Evolutionary conservation across 2,329 filamentous ascomycete species (phyloP).

Genomic region (Amesomyces nigricolor): DNA sequence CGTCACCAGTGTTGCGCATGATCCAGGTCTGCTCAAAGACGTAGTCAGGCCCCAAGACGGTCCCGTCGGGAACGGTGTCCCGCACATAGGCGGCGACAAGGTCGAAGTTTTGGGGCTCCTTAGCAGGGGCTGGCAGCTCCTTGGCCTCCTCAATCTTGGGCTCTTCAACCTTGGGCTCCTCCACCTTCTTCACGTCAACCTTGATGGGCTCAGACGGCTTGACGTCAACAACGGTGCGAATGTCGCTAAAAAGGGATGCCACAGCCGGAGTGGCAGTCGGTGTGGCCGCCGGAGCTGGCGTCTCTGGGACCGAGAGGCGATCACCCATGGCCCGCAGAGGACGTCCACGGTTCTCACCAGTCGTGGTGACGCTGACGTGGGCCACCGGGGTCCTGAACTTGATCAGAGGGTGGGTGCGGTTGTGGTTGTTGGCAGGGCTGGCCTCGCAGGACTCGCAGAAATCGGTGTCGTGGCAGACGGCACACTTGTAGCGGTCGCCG

Average conservation of each 20-base stretch:
- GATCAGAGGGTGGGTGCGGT: constrained; percentile 92
- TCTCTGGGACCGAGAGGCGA: constrained; percentile 20
- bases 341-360: constrained; percentile 68
- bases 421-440: constrained; percentile 75
- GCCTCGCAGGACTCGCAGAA: constrained; percentile 95
- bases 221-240: constrained; percentile 65
- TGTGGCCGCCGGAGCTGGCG: constrained; percentile 44
- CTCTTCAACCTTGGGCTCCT: constrained; percentile 21
- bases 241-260: constrained; percentile 29
- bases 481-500: constrained; percentile 92
- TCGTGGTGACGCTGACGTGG: constrained; percentile 79
- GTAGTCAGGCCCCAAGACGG: constrained; percentile 60
- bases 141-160: constrained; percentile 22
- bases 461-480: constrained; percentile 89
- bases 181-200: constrained; percentile 27
- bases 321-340: constrained; percentile 69
- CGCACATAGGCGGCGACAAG: constrained; percentile 61
- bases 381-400: constrained; percentile 94
- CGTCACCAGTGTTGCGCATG: constrained; percentile 74
- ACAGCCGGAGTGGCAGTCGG: constrained; percentile 39
- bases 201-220: constrained; percentile 29
- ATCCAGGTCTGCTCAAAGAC: constrained; percentile 90
- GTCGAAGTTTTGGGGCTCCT: constrained; percentile 27
- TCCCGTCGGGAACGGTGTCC: constrained; percentile 76
- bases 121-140: constrained; percentile 25